phyloP scores from a whole-genome alignment of 2,329 filamentous ascomycete species.

The Penicillium sp. region DNA sequence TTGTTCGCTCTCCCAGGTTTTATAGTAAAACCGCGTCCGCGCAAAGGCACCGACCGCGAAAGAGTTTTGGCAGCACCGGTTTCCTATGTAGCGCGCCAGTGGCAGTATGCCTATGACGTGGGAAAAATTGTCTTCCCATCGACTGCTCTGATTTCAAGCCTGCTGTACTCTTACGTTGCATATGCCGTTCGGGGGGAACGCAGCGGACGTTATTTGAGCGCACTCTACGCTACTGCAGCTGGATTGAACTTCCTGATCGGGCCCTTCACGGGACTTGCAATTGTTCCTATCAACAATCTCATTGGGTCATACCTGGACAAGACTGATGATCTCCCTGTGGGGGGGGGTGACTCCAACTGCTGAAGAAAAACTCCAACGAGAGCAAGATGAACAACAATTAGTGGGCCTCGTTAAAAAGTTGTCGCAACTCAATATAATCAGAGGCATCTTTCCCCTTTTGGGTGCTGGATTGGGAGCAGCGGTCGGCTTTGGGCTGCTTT shows the following conservation, averaged over 20 bases:
- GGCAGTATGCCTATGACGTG: constrained; percentile 38
- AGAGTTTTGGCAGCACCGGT: constrained; percentile 15
- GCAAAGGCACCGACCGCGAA: constrained; percentile 8
- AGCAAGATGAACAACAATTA: constrained; percentile 19
- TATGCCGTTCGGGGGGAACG: constrained; percentile 20
- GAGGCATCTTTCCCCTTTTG: constrained; percentile 21
- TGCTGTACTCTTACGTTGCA: constrained; percentile 45
- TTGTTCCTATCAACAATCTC: constrained; percentile 26
- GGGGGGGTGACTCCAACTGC: constrained; percentile 3
- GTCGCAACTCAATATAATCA: constrained; percentile 21
- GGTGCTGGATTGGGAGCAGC: constrained; percentile 24
- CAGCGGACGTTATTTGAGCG: neutral
- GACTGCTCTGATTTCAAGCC: constrained; percentile 49
- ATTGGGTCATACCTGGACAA: constrained; percentile 22
- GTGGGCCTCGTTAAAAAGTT: constrained; percentile 19
- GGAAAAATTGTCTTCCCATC: constrained; percentile 53
- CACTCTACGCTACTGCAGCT: constrained; percentile 25
- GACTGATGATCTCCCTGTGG: constrained; percentile 4
- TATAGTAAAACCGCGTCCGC: constrained; percentile 20
- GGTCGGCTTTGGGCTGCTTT: constrained; percentile 8
- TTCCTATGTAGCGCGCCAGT: constrained; percentile 28
- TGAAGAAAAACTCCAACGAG: constrained; percentile 20
- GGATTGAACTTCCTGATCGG: constrained; percentile 28
- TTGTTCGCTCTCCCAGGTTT: constrained; percentile 23
- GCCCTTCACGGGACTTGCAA: constrained; percentile 29